Evolutionary conservation across 2,329 filamentous ascomycete species (phyloP).

Genomic region (Colletotrichum sp.): DNA sequence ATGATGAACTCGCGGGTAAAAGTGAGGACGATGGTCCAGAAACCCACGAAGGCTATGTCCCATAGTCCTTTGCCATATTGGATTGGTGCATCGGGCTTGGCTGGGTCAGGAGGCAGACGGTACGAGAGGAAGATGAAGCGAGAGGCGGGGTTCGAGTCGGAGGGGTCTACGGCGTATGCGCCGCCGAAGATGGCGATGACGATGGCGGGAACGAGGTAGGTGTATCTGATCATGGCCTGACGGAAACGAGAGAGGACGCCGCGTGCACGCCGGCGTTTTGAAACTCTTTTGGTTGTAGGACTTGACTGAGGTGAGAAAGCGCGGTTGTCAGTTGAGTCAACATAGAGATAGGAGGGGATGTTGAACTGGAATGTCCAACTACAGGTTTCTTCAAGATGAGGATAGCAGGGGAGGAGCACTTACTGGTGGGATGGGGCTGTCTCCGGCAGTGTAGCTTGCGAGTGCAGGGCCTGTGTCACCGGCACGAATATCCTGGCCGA

Average conservation of each 20-base stretch:
- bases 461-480: constrained; percentile 63
- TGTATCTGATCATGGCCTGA: constrained; percentile 65
- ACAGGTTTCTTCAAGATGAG: not conserved
- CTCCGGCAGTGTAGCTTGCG: constrained; percentile 45
- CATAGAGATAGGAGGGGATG: not conserved
- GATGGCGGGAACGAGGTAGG: constrained; percentile 70
- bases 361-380: not conserved
- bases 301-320: not conserved
- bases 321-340: not conserved
- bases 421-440: constrained; percentile 5
- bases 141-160: constrained; percentile 78
- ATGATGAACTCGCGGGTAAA: constrained; percentile 97
- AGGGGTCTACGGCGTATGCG: constrained; percentile 78
- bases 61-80: constrained; percentile 90
- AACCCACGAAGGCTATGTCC: constrained; percentile 86
- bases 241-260: constrained; percentile 52
- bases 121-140: constrained; percentile 92
- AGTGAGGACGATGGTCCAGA: constrained; percentile 88
- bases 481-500: constrained; percentile 57
- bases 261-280: constrained; percentile 61
- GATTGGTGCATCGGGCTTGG: constrained; percentile 46
- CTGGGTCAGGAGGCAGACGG: constrained; percentile 61
- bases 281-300: constrained; percentile 44
- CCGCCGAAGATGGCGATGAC: constrained; percentile 68
- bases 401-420: not conserved